Conservation (phyloP, 2,329 filamentous ascomycete species). For the Colletotrichum tropicale region DNA sequence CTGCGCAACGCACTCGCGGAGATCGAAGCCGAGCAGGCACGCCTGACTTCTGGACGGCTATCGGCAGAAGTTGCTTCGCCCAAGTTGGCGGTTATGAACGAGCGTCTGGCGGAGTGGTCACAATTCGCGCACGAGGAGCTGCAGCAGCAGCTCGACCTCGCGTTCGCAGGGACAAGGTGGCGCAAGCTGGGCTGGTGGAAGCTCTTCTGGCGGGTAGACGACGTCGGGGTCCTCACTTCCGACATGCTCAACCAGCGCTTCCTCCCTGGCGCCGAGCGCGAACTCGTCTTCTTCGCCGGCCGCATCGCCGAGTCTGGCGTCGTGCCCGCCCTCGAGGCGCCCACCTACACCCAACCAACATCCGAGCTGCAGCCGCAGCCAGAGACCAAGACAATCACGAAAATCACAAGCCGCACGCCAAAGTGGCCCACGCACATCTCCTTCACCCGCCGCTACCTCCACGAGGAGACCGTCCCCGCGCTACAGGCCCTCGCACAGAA, state of each 20-base stretch:
- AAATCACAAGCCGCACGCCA: conserved; percentile 16
- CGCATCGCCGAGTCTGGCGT: conserved; percentile 63
- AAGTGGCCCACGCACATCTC: conserved; percentile 80
- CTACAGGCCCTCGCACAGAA: conserved; percentile 76
- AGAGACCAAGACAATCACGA: background rate
- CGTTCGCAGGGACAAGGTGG: conserved; percentile 80
- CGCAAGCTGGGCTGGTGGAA: conserved; percentile 90
- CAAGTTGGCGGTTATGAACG: conserved; percentile 54
- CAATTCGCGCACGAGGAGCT: conserved; percentile 83
- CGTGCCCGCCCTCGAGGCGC: background rate
- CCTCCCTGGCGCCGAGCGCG: conserved; percentile 78
- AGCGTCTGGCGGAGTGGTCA: conserved; percentile 73
- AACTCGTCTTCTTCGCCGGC: conserved; percentile 82
- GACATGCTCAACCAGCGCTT: conserved; percentile 81
- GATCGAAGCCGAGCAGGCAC: conserved; percentile 55
- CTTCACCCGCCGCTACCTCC: conserved; percentile 69
- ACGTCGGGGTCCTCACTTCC: conserved; percentile 81
- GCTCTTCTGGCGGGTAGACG: conserved; percentile 92
- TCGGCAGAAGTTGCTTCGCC: conserved; percentile 36
- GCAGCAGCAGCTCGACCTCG: conserved; percentile 77
- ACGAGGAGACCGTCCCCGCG: conserved; percentile 69
- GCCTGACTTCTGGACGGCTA: conserved; percentile 35
- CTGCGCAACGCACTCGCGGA: conserved; percentile 57
- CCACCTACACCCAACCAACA: conserved; percentile 39
- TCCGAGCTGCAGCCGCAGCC: conserved; percentile 19